Conservation (phyloP, 768 basidiomycete genomes). For the Lentinus tigrinus region DNA sequence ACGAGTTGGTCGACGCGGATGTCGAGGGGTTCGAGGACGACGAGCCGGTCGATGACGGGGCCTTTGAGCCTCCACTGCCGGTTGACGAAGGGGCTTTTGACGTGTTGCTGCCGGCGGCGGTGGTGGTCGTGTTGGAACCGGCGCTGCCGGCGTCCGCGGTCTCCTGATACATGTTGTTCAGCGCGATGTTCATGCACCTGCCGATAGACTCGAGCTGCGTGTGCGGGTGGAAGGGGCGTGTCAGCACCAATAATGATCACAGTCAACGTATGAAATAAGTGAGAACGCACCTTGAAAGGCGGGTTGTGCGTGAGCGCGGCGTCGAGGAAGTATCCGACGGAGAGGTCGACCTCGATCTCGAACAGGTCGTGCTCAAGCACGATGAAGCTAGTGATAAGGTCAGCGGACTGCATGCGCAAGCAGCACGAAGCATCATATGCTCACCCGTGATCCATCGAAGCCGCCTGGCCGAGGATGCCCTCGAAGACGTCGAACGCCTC, state of each 20-base stretch:
- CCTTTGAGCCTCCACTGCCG: too few relatives aligned
- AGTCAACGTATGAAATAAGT: not conserved
- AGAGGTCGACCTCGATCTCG: conserved; percentile 84
- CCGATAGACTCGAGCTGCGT: conserved; percentile 79
- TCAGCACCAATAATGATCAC: conserved; percentile 1
- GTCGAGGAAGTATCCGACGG: conserved; percentile 82
- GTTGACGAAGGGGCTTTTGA: too few relatives aligned
- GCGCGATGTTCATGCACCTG: conserved; percentile 63
- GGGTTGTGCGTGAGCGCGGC: conserved; percentile 68
- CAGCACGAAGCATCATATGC: conserved; percentile 20
- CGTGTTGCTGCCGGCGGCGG: too few relatives aligned
- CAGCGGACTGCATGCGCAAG: too few relatives aligned
- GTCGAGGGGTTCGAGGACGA: conserved; percentile 1
- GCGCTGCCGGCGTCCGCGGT: conserved; percentile 61
- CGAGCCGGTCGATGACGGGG: not conserved
- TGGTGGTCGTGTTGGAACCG: conserved; percentile 45
- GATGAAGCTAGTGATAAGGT: conserved; percentile 59
- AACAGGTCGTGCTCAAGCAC: conserved; percentile 88
- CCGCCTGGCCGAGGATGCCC: conserved; percentile 68
- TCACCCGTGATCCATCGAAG: conserved; percentile 57
- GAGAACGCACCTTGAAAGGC: conserved; percentile 53
- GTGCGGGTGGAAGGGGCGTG: not conserved
- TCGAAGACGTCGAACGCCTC: conserved; percentile 69
- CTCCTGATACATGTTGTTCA: conserved; percentile 79
- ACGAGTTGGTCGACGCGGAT: too few relatives aligned